Evolutionary conservation across 495 filamentous ascomycete species (phyloP), one percentile per base, ranked within the genome.

Genomic region (Penicillium silybi): DNA sequence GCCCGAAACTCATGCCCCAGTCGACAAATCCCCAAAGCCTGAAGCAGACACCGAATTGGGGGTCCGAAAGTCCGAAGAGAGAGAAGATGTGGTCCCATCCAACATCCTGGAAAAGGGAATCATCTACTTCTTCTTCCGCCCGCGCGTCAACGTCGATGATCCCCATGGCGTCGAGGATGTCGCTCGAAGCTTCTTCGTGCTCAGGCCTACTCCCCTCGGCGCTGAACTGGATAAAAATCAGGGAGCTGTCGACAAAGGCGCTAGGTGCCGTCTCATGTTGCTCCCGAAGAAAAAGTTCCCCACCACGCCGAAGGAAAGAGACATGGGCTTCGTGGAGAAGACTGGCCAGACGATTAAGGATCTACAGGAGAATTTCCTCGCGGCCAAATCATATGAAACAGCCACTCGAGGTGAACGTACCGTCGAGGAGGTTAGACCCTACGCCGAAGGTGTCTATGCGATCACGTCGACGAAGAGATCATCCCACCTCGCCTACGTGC

Each of bases 81-180:
- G 77, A 56, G 84, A 80, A 60, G 72, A 77, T 48, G 68, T 57
- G 2, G 73, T 84, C 6, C 82, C 90, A 0, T 85, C 87, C n/a
- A 89, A 73, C 47, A 83, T 93, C 23, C 75, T 96, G 10, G 92
- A 97, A 61, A 96, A 96, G 58, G 92, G 92, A 3, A 80, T 96
- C 56, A 88, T 97, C 56, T 96, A 96, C 75, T 95, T 96, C 79
- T 96, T 96, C 75, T 85, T 85, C 64, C 85, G 90, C 38, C 81
- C 81, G 9, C 84, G 89, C 20, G 89, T 96, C 46, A 80, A 79
- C 48, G 77, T 88, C 17, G 80, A 89, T 11, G 80, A 90, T 10
- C 85, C 92, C 9, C 76, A 84, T n/a, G 68, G 76, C 50, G 69
- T 91, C 7, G 62, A 74, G 34, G 91, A 96, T 26, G 78, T 96